Conservation (phyloP, 2,329 filamentous ascomycete species). For the Boeremia lycopersici region DNA sequence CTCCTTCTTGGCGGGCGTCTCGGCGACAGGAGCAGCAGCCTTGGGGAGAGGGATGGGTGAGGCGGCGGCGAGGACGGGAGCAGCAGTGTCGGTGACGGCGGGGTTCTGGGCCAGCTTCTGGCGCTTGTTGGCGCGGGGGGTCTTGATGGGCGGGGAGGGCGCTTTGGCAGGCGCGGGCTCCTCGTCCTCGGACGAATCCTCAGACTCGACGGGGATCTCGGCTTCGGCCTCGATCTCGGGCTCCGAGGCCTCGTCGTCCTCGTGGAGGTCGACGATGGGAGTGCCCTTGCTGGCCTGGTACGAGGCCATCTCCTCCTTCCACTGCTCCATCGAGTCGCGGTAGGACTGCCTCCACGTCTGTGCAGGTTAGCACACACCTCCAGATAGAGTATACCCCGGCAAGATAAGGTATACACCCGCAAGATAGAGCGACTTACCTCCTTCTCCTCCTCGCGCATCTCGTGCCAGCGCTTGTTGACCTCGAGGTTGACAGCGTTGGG, state of each 20-base stretch:
- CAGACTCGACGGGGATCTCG: slow-evolving; percentile 47
- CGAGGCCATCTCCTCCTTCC: slow-evolving; percentile 60
- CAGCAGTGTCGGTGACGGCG: slow-evolving; percentile 32
- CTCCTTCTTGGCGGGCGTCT: slow-evolving; percentile 41
- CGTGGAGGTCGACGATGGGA: slow-evolving; percentile 52
- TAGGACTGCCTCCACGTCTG: slow-evolving; percentile 58
- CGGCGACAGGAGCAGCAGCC: slow-evolving; percentile 19
- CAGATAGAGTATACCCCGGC: no score
- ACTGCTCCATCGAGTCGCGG: slow-evolving; percentile 57
- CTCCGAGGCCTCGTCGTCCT: slow-evolving; percentile 47
- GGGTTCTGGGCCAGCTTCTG: slow-evolving; percentile 40
- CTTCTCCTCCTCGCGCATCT: slow-evolving; percentile 77
- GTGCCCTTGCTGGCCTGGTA: slow-evolving; percentile 59
- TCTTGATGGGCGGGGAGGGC: slow-evolving; percentile 45
- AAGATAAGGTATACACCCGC: no score
- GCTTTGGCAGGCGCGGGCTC: slow-evolving; percentile 43
- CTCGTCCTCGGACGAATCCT: slow-evolving; percentile 47
- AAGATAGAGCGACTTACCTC: slow-evolving; percentile 52
- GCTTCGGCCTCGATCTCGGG: slow-evolving; percentile 41
- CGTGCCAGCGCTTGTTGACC: slow-evolving; percentile 83
- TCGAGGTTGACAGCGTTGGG: slow-evolving; percentile 89
- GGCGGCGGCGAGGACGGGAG: slow-evolving; percentile 22
- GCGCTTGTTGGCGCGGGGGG: slow-evolving; percentile 46
- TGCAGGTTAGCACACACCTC: neutral
- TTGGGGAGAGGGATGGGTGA: slow-evolving; percentile 38